Evolutionary conservation across 768 basidiomycete genomes (phyloP), one percentile per base, ranked within the genome.

Genomic region (Suillus variegatus): DNA sequence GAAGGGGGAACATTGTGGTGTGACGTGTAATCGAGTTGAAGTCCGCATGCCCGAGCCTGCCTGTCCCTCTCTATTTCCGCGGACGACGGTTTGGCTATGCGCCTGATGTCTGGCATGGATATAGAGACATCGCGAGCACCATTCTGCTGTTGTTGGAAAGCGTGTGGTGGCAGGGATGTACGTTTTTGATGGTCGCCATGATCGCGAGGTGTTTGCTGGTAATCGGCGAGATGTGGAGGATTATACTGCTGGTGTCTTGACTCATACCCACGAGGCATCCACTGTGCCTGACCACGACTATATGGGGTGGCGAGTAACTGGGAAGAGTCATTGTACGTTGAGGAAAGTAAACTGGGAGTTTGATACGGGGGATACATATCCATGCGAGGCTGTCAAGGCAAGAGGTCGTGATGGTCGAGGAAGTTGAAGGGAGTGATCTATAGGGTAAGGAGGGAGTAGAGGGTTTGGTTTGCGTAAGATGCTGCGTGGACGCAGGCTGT

Each of bases 51-150:
- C 56, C 74, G 68, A 8, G 71, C 76, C 16, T 76, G 55, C 64
- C 74, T 69, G 44, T 76, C 75, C 4, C 67, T 65, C 46, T 75
- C 75, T 61, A 76, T 68, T 60, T 77, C 75, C 62, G 69, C 69
- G 35, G 71, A 69, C 10, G 74, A 69, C 28, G 72, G 68, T 22
- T 67, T 64, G 12, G 54, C 49, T 55, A 71, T 43, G 60, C 72
- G 72, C 54, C 25, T 47, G 61, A 68, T 62, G 40, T 72, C 71
- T 12, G 72, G 69, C 22, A 74, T 60, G 20, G 75, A 71, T 8
- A 9, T 1, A n/a, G 58, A 64, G 22, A 69, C 68, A 13, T 69
- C 74, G 16, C 69, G 65, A 18, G 32, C 3, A 20, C 67, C 60
- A 62, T 65, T 68, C 36, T 65, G 66, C 1, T 65, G 28, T 22